Percentiles rank a stretch among this genome's conserved stretches.
These are phyloP conservation scores for Capsella rubella DNA, from an alignment of 441 rosid genomes.

Conservation along the genomic window DNA sequence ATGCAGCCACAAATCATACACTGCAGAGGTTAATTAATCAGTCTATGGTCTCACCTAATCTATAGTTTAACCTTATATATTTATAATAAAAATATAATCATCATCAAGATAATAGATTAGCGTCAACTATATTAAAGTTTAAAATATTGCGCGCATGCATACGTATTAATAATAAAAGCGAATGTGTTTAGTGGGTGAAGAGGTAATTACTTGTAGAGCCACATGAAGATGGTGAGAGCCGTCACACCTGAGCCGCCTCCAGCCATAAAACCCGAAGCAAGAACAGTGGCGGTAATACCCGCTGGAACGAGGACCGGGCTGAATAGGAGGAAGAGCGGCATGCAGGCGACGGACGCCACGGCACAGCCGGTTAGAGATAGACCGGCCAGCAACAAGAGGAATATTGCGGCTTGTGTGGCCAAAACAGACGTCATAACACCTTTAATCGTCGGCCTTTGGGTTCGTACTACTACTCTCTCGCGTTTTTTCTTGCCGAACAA, in stretches of 20 bases:
- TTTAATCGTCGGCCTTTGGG: background rate
- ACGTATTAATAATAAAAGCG: background rate
- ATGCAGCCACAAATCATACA: conserved; percentile 1
- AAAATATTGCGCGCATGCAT: background rate
- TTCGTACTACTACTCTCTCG: background rate
- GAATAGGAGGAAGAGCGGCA: conserved; percentile 69
- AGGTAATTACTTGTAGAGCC: conserved; percentile 62
- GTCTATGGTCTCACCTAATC: background rate
- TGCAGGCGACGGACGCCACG: conserved; percentile 59
- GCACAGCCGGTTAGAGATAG: conserved; percentile 65
- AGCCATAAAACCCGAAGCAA: conserved; percentile 58
- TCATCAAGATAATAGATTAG: background rate
- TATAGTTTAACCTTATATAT: background rate
- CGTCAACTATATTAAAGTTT: background rate
- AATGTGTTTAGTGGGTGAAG: background rate
- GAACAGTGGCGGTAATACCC: conserved; percentile 49
- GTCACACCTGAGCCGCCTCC: conserved; percentile 65
- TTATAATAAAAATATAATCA: background rate
- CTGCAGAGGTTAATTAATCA: background rate
- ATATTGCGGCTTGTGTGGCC: conserved; percentile 61
- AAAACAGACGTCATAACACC: conserved; percentile 43
- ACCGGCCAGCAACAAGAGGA: conserved; percentile 70
- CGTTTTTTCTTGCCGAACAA: conserved; percentile 25
- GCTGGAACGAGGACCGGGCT: conserved; percentile 87
- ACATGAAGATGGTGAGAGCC: conserved; percentile 58